Percentiles rank a stretch among this genome's conserved stretches.
Conservation (phyloP, 192 early-diverging fungal genomes). For the Paraglomus occultum region DNA sequence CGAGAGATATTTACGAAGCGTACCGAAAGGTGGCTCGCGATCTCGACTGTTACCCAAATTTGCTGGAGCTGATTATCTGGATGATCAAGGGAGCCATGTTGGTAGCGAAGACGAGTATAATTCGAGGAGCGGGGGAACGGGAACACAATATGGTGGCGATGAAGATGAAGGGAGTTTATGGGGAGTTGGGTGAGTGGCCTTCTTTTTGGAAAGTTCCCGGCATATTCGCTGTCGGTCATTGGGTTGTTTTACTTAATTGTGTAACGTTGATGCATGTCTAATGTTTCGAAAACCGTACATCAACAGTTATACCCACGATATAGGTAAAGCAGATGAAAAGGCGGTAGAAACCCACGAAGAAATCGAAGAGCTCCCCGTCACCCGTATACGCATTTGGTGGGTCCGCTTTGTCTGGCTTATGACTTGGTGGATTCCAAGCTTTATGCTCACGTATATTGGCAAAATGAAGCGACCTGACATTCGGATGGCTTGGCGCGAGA, state of each 20-base stretch:
- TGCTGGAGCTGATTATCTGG: slow-evolving; percentile 4
- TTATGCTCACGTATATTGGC: slow-evolving; percentile 54
- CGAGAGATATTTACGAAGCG: slow-evolving; percentile 36
- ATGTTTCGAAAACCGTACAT: too few species aligned
- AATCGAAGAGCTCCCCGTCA: slow-evolving; percentile 51
- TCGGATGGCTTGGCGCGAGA: slow-evolving; percentile 96
- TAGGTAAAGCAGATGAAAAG: slow-evolving; percentile 45
- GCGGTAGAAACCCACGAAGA: slow-evolving; percentile 35
- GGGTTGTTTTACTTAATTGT: too few species aligned
- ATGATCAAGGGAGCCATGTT: slow-evolving; percentile 8
- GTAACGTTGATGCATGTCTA: too few species aligned
- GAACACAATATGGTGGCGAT: neutral
- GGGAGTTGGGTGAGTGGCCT: slow-evolving; percentile 44
- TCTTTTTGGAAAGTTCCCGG: too few species aligned
- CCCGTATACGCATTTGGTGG: slow-evolving; percentile 57
- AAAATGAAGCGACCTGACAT: slow-evolving; percentile 86
- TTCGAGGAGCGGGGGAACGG: slow-evolving; percentile 5
- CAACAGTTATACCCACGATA: neutral
- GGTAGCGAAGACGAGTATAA: slow-evolving; percentile 40
- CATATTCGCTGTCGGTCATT: too few species aligned
- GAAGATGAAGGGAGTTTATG: slow-evolving; percentile 40
- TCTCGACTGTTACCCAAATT: slow-evolving; percentile 26
- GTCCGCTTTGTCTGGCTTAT: slow-evolving; percentile 74
- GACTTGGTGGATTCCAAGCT: slow-evolving; percentile 81
- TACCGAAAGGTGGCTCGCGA: neutral